A percentile compares a stretch with the other conserved stretches of the same genome.
phyloP scores from a whole-genome alignment of 1,139 yeast species.

The Yamadazyma conglobata region DNA sequence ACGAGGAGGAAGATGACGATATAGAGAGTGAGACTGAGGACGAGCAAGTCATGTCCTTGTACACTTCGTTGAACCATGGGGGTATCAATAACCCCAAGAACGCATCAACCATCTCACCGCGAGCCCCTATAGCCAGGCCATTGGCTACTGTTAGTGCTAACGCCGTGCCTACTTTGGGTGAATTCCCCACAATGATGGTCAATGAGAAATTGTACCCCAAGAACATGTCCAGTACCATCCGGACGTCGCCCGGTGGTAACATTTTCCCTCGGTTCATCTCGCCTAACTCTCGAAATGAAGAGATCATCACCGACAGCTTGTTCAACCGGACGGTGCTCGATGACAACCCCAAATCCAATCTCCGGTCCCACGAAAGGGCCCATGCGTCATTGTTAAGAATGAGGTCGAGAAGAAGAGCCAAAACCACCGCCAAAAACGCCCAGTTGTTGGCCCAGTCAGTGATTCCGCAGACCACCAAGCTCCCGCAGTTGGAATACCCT shows the following conservation, averaged over 20 bases:
- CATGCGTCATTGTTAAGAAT: conserved; percentile 65
- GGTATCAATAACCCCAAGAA: conserved; percentile 15
- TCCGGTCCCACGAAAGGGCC: conserved; percentile 58
- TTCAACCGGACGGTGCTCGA: conserved; percentile 16
- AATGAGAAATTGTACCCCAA: conserved; percentile 26
- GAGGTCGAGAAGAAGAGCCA: conserved; percentile 56
- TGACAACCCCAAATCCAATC: conserved; percentile 28
- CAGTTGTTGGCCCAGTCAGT: conserved; percentile 23
- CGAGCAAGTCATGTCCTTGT: conserved; percentile 51
- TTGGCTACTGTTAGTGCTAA: conserved; percentile 17
- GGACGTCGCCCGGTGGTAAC: conserved; percentile 9
- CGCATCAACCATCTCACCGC: conserved; percentile 23
- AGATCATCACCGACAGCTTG: neutral
- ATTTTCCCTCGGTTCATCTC: conserved; percentile 11
- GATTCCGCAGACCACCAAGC: conserved; percentile 13
- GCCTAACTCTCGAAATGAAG: conserved; percentile 5
- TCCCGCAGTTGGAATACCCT: conserved; percentile 22
- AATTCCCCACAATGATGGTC: conserved; percentile 39
- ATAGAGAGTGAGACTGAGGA: conserved; percentile 47
- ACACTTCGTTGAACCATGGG: conserved; percentile 38
- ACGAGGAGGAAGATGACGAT: conserved; percentile 15
- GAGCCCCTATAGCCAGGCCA: conserved; percentile 20
- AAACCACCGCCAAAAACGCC: conserved; percentile 32
- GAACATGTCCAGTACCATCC: conserved; percentile 2
- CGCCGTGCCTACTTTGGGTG: conserved; percentile 43